phyloP scores from a whole-genome alignment of 257 asterid species.

The Echites panduratus region DNA sequence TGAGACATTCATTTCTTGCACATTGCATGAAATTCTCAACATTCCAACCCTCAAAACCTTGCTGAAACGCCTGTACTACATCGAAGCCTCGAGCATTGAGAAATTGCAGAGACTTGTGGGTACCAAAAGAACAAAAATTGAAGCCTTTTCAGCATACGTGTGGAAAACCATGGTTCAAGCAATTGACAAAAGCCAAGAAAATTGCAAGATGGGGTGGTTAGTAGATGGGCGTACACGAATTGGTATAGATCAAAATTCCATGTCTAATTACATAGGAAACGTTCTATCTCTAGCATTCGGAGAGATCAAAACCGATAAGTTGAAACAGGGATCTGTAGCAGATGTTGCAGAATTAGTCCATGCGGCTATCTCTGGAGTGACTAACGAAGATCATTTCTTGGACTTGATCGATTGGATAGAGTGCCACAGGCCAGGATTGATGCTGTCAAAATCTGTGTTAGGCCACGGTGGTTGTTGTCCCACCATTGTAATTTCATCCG shows the following conservation, averaged over 20 bases:
- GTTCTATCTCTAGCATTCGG: conserved; percentile 43
- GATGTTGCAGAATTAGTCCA: conserved; percentile 30
- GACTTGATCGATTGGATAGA: conserved; percentile 62
- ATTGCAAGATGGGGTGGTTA: conserved; percentile 56
- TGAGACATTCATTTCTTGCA: conserved; percentile 44
- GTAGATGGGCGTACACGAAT: conserved; percentile 46
- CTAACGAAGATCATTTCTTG: conserved; percentile 44
- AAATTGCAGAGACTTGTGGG: conserved; percentile 34
- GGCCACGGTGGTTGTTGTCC: conserved; percentile 33
- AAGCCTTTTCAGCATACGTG: conserved; percentile 47
- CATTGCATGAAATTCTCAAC: conserved; percentile 35
- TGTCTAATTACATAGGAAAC: conserved; percentile 46
- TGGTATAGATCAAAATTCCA: conserved; percentile 10
- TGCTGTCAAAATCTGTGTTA: conserved; percentile 43
- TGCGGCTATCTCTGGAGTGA: conserved; percentile 28
- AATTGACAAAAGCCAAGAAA: conserved; percentile 18
- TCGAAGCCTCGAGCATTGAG: conserved; percentile 31
- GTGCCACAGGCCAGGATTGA: conserved; percentile 50
- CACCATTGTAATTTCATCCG: conserved; percentile 43
- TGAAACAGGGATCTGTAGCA: conserved; percentile 29
- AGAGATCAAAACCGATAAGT: conserved; percentile 18
- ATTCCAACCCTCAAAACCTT: conserved; percentile 27
- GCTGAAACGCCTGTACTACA: conserved; percentile 39
- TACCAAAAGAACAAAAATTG: conserved; percentile 41
- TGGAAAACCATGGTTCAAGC: conserved; percentile 49